A percentile compares a stretch with the other conserved stretches of the same genome.
Evolutionary conservation across 192 early-diverging fungal species (phyloP).

Genomic region (Powellomyces hirtus): DNA sequence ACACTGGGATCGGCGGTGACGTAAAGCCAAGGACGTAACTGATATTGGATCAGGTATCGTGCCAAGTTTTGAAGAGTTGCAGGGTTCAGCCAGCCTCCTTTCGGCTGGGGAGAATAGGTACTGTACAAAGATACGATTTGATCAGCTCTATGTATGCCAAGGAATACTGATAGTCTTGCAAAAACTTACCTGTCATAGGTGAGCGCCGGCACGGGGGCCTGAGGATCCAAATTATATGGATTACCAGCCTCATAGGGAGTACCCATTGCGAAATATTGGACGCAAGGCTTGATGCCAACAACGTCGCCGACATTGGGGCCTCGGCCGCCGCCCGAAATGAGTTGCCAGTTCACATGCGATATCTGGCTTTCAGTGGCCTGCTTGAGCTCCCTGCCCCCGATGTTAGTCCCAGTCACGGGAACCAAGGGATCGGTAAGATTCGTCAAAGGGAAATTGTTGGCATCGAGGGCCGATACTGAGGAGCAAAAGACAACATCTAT

Average conservation of each 20-base stretch:
- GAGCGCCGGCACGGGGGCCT: background rate
- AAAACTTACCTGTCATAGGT: background rate
- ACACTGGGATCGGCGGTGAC: conserved; percentile 11
- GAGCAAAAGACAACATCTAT: conserved; percentile 42
- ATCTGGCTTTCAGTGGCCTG: conserved; percentile 33
- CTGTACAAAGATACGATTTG: background rate
- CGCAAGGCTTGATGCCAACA: conserved; percentile 11
- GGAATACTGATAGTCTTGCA: no score
- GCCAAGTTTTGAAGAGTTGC: background rate
- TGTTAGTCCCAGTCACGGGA: conserved; percentile 23
- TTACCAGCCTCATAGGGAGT: conserved; percentile 23
- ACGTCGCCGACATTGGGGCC: background rate
- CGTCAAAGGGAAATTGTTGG: conserved; percentile 40
- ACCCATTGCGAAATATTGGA: conserved; percentile 23
- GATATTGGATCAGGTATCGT: conserved; percentile 10
- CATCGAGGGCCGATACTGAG: conserved; percentile 40
- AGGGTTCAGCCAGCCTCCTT: conserved; percentile 6
- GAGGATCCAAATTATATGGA: conserved; percentile 10
- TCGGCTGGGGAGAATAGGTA: conserved; percentile 22
- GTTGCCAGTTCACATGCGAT: conserved; percentile 29
- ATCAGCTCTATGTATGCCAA: background rate
- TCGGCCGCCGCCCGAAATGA: background rate
- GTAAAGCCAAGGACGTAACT: conserved; percentile 29
- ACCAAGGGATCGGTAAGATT: conserved; percentile 38
- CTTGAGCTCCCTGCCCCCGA: background rate